Percentiles rank a stretch among this genome's conserved stretches.
These are phyloP conservation scores for Macrolepiota fuliginosa DNA, from an alignment of 768 basidiomycete species.

Conservation along the genomic window DNA sequence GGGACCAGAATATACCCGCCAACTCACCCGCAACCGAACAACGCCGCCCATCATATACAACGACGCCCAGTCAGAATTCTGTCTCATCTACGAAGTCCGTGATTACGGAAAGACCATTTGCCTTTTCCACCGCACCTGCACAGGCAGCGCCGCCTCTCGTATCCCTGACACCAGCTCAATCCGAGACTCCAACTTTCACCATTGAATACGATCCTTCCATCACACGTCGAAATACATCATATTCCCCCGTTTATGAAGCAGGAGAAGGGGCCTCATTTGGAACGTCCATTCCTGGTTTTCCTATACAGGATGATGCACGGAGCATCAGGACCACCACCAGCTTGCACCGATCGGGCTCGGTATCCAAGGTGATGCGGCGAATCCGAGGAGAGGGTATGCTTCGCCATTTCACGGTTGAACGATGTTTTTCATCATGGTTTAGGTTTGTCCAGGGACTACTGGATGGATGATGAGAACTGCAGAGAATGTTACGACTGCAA, in stretches of 20 bases:
- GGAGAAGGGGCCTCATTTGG: slow-evolving; percentile 59
- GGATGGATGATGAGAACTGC: slow-evolving; percentile 98
- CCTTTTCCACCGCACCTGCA: slow-evolving; percentile 51
- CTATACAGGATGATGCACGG: slow-evolving; percentile 86
- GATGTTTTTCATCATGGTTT: slow-evolving; percentile 10
- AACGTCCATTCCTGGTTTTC: slow-evolving; percentile 87
- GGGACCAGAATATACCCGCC: slow-evolving; percentile 28
- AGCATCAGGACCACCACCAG: slow-evolving; percentile 78
- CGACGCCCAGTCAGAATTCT: slow-evolving; percentile 44
- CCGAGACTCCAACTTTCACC: slow-evolving; percentile 71
- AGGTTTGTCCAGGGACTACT: slow-evolving; percentile 93
- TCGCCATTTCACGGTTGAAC: background rate
- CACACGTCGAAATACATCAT: slow-evolving; percentile 46
- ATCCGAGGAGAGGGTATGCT: slow-evolving; percentile 82
- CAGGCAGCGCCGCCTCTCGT: slow-evolving; percentile 79
- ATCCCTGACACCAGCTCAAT: slow-evolving; percentile 82
- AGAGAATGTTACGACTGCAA: slow-evolving; percentile 97
- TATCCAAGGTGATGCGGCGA: slow-evolving; percentile 87
- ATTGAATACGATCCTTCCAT: slow-evolving; percentile 62
- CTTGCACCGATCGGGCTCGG: slow-evolving; percentile 74
- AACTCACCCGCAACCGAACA: slow-evolving; percentile 40
- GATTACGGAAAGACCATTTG: slow-evolving; percentile 54
- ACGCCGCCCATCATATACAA: slow-evolving; percentile 55
- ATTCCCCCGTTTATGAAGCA: slow-evolving; percentile 52
- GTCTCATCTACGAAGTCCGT: slow-evolving; percentile 45